Evolutionary conservation across 768 basidiomycete genomes (phyloP).

Genomic region (Tylopilus subfusipes): DNA sequence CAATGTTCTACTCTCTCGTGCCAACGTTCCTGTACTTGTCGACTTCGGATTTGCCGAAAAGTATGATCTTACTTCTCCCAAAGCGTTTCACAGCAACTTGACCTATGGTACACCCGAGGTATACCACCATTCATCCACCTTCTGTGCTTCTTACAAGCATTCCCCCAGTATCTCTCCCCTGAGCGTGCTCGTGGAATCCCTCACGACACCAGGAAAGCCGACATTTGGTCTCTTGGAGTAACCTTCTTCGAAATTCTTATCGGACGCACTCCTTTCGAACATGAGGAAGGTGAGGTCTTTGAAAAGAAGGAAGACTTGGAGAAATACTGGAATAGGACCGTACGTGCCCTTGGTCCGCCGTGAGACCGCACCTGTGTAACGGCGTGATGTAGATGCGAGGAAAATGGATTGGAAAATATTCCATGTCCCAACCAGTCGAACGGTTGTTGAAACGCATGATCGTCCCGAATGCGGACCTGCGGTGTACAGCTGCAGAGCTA

Average conservation of each 20-base stretch:
- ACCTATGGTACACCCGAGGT: slow-evolving; percentile 93
- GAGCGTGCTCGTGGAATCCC: slow-evolving; percentile 83
- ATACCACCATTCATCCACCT: slow-evolving; percentile 1
- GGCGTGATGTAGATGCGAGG: slow-evolving; percentile 53
- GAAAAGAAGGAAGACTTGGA: slow-evolving; percentile 76
- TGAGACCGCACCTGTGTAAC: neutral
- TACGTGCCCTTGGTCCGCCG: slow-evolving; percentile 30
- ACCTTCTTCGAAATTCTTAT: slow-evolving; percentile 94
- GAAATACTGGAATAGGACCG: slow-evolving; percentile 83
- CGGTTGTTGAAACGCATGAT: slow-evolving; percentile 74
- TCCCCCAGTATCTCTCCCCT: slow-evolving; percentile 78
- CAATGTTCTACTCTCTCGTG: slow-evolving; percentile 81
- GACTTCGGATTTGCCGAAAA: slow-evolving; percentile 97
- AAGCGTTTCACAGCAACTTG: slow-evolving; percentile 77
- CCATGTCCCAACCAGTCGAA: slow-evolving; percentile 65
- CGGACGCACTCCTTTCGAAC: slow-evolving; percentile 90
- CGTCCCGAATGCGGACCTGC: slow-evolving; percentile 74
- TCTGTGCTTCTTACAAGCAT: neutral
- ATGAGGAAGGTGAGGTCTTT: slow-evolving; percentile 76
- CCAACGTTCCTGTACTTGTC: slow-evolving; percentile 82
- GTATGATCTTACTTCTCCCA: slow-evolving; percentile 60
- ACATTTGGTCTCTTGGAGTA: slow-evolving; percentile 80
- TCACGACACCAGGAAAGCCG: slow-evolving; percentile 93
- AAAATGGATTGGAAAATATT: slow-evolving; percentile 72
- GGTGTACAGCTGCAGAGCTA: slow-evolving; percentile 65